These are phyloP conservation scores for Sherardia arvensis DNA, from an alignment of 257 asterid species.

Conservation along the genomic window DNA sequence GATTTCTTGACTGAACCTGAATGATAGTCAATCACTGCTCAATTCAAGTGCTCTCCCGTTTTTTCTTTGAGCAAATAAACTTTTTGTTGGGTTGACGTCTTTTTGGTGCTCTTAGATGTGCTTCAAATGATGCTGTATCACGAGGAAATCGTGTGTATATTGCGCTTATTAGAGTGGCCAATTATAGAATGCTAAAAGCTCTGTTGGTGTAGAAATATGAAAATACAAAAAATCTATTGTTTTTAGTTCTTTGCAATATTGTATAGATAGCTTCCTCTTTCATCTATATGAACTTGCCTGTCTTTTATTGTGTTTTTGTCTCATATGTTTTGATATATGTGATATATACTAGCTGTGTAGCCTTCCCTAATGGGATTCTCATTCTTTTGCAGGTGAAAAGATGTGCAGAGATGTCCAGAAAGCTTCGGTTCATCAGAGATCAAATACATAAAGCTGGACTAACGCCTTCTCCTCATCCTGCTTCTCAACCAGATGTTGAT, in stretches of 20 bases:
- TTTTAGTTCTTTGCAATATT: background rate
- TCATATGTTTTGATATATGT: background rate
- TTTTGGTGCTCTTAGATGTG: background rate
- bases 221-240: no score
- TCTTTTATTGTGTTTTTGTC: background rate
- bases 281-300: background rate
- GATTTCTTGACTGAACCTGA: background rate
- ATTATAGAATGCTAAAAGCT: background rate
- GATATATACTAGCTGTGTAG: background rate
- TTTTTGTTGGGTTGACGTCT: background rate
- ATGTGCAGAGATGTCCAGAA: constrained; percentile 98
- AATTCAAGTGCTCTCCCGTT: no score
- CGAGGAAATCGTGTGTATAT: background rate
- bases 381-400: constrained; percentile 66
- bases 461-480: constrained; percentile 47
- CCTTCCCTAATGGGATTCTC: constrained; percentile 11
- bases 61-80: background rate
- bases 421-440: constrained; percentile 82
- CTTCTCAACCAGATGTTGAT: constrained; percentile 79
- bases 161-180: background rate
- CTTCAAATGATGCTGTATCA: background rate
- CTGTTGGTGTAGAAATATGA: no score
- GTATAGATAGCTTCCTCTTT: background rate
- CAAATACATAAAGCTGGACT: constrained; percentile 88
- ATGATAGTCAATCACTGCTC: background rate